A percentile compares a stretch with the other conserved stretches of the same genome.
phyloP scores from a whole-genome alignment of 352 stramenopile genomes.

The Phytophthora cryptogea region DNA sequence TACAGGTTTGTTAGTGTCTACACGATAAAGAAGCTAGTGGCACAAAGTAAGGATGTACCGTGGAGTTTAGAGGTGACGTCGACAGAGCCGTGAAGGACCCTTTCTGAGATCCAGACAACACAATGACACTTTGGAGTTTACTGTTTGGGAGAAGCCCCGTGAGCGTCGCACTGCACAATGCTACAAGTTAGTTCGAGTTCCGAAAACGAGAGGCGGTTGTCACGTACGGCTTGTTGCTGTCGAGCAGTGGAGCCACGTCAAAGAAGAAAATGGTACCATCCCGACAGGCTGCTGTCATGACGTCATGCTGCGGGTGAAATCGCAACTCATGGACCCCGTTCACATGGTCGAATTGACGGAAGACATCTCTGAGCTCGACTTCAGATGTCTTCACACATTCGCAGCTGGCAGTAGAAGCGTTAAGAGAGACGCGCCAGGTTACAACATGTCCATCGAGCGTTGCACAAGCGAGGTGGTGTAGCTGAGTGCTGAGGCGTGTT shows the following conservation, averaged over 20 bases:
- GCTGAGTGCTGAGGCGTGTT: constrained; percentile 34
- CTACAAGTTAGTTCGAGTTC: constrained; percentile 3
- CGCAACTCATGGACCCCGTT: constrained; percentile 66
- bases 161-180: constrained; percentile 35
- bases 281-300: constrained; percentile 55
- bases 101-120: constrained; percentile 52
- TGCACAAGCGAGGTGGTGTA: constrained; percentile 55
- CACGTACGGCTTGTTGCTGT: constrained; percentile 58
- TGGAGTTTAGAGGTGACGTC: constrained; percentile 39
- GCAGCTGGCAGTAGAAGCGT: constrained; percentile 34
- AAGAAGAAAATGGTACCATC: constrained; percentile 79
- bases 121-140: constrained; percentile 51
- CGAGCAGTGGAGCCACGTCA: constrained; percentile 53
- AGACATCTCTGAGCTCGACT: constrained; percentile 64
- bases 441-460: constrained; percentile 64
- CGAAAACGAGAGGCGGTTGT: neutral
- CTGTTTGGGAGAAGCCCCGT: constrained; percentile 51
- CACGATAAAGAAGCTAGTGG: neutral
- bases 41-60: constrained; percentile 23
- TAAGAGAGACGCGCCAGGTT: constrained; percentile 53
- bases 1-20: neutral
- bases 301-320: constrained; percentile 63
- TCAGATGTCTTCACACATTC: constrained; percentile 61
- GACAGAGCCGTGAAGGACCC: constrained; percentile 53
- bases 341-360: constrained; percentile 58